A percentile compares a stretch with the other conserved stretches of the same genome.
Evolutionary conservation across 73 alveolate species (phyloP).

Genomic region (Paraurostyla sp.): DNA sequence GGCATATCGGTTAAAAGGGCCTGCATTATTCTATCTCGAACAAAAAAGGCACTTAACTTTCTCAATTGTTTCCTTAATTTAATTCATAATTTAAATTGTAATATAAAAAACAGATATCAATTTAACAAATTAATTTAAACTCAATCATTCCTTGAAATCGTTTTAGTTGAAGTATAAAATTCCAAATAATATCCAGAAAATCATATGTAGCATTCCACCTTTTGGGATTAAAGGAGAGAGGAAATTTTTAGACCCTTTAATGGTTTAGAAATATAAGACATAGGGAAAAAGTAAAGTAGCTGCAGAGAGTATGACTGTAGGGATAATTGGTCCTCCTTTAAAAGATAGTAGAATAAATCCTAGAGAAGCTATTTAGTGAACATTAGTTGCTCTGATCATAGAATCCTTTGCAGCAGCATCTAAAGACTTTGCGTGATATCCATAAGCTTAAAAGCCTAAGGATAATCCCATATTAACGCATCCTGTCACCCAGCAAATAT

Average conservation of each 20-base stretch:
- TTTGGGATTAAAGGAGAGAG: constrained; percentile 8
- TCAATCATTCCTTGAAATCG: background rate
- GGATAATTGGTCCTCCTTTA: constrained; percentile 8
- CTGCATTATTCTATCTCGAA: background rate
- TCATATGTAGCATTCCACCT: constrained; percentile 42
- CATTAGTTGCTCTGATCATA: constrained; percentile 15
- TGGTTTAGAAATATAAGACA: constrained; percentile 15
- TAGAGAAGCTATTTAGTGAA: constrained; percentile 19
- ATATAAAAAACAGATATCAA: background rate
- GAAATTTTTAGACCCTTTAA: constrained; percentile 12
- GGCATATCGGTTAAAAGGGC: background rate
- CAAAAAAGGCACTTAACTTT: background rate
- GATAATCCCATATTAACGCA: constrained; percentile 46
- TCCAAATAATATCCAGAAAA: constrained; percentile 19
- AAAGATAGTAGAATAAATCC: constrained; percentile 32
- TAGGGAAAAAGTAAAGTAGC: constrained; percentile 46
- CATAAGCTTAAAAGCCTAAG: constrained; percentile 25
- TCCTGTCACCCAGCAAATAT: constrained; percentile 49
- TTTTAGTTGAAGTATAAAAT: background rate
- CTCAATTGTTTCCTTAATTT: constrained; percentile 25
- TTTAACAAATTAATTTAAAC: background rate
- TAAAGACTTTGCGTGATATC: constrained; percentile 19
- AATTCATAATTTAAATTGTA: constrained; percentile 30
- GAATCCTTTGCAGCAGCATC: background rate
- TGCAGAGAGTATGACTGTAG: background rate